Evolutionary conservation across 495 filamentous ascomycete genomes (phyloP).

Genomic region (Penicillium cosmopolitanum): DNA sequence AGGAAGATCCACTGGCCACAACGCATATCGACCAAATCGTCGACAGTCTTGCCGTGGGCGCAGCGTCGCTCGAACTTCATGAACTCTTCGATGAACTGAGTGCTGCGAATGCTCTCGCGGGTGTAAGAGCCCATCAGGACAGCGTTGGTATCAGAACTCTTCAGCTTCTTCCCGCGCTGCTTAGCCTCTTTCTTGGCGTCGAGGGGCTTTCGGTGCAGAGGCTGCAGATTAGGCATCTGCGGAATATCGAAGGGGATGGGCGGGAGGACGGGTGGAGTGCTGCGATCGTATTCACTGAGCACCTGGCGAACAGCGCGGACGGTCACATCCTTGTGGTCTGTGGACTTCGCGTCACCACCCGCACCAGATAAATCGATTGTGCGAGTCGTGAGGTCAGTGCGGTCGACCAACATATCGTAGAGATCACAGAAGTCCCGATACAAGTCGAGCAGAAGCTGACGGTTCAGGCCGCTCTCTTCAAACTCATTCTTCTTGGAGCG

Average conservation of each 20-base stretch:
- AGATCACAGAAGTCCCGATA: slow-evolving; percentile 85
- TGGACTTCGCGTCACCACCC: slow-evolving; percentile 25
- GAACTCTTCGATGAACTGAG: slow-evolving; percentile 76
- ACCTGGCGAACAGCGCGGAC: slow-evolving; percentile 68
- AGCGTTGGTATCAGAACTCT: slow-evolving; percentile 73
- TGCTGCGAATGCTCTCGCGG: slow-evolving; percentile 63
- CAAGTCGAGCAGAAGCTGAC: slow-evolving; percentile 76
- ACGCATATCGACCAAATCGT: slow-evolving; percentile 76
- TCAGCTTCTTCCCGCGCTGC: slow-evolving; percentile 67
- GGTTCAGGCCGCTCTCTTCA: slow-evolving; percentile 81
- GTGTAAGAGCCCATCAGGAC: slow-evolving; percentile 79
- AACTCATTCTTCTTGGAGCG: slow-evolving; percentile 91
- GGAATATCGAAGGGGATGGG: slow-evolving; percentile 92
- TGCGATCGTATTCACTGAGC: slow-evolving; percentile 83
- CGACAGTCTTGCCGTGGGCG: slow-evolving; percentile 68
- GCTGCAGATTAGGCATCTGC: slow-evolving; percentile 68
- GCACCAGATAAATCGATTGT: slow-evolving; percentile 47
- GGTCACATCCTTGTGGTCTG: slow-evolving; percentile 48
- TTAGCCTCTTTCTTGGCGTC: slow-evolving; percentile 72
- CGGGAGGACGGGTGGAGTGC: slow-evolving; percentile 84
- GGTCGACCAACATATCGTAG: slow-evolving; percentile 88
- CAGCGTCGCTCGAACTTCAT: slow-evolving; percentile 80
- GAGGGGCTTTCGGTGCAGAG: slow-evolving; percentile 60
- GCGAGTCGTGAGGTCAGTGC: slow-evolving; percentile 57
- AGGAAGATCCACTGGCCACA: slow-evolving; percentile 93